These are phyloP conservation scores for Aphanomyces invadans DNA, from an alignment of 352 stramenopile species.

Conservation along the genomic window DNA sequence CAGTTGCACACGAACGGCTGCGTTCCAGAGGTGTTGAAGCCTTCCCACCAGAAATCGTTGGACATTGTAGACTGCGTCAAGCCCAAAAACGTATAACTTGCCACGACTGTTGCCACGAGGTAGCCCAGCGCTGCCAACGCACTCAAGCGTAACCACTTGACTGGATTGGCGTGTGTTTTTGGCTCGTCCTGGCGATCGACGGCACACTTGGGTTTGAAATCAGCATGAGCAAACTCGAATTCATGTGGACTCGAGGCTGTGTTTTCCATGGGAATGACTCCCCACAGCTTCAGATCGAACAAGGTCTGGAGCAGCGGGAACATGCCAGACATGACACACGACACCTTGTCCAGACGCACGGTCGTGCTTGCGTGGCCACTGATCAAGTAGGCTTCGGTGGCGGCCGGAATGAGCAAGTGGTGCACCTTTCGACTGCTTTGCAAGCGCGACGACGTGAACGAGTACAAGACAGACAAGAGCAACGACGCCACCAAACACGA, in stretches of 20 bases:
- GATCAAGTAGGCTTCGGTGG: neutral
- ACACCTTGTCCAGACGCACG: neutral
- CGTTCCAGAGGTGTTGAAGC: constrained; percentile 1
- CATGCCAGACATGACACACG: neutral
- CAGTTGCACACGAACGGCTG: too few species aligned
- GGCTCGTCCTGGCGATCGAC: neutral
- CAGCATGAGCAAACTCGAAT: neutral
- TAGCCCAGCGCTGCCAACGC: neutral
- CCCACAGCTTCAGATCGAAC: neutral
- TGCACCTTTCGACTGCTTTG: too few species aligned
- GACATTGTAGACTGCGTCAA: neutral
- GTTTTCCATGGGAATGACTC: neutral
- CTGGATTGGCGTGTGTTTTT: too few species aligned
- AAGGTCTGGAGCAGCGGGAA: neutral
- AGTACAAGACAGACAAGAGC: too few species aligned
- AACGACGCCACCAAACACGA: neutral
- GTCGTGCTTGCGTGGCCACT: neutral
- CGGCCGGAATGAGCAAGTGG: neutral
- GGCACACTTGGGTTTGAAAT: neutral
- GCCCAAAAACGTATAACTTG: neutral
- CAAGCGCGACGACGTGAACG: neutral
- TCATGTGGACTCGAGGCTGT: neutral
- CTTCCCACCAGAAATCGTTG: constrained; percentile 19
- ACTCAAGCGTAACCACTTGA: neutral
- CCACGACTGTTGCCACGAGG: neutral